Evolutionary conservation across 129 eudicot genomes (phyloP), one percentile per base, ranked within the genome.

Genomic region (Dittrichia graveolens): DNA sequence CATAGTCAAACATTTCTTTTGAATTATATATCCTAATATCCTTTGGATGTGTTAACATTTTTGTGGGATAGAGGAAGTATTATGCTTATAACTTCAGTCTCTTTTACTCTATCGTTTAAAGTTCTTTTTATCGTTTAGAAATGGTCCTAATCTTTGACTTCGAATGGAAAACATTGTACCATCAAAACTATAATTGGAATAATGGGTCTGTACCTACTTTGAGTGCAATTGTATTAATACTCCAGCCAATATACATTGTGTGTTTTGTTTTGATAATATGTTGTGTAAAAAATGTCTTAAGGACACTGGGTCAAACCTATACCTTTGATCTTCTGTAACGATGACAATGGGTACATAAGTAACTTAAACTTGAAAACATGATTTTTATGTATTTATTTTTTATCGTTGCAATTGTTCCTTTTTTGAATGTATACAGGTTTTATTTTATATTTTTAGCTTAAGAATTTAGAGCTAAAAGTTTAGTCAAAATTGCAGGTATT

Each of bases 401-500:
- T 24, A 24, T 24, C 2, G 31, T 24, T 24, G 31, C 31, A 24
- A 24, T 16, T n/a, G n/a, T n/a, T n/a, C n/a, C n/a, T n/a, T n/a
- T n/a, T n/a, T n/a, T n/a, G n/a, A 37, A 64, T 24, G 19, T 64
- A 14, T 59, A 40, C 44, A 75, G 12, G 45, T 56, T 14, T 42
- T 16, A 45, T 49, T 40, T 18, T 34, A 44, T 39, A 2, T 10
- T 37, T 56, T 68, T 37, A 5, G 31, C 31, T 24, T 24, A 24
- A 24, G 31, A 24, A 24, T 24, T 69, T 75, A 4, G 39, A 14
- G 42, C 64, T 46, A 62, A 46, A 1, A 8, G 35, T 44, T 31
- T 74, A 58, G 40, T 74, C 43, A 42, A 46, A 59, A 12, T 44
- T 12, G 45, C 68, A 93, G 98, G 98, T 93, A 47, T 93, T 93